Evolutionary conservation across 1,139 yeast species (phyloP).

Genomic region (Pichia sp.): DNA sequence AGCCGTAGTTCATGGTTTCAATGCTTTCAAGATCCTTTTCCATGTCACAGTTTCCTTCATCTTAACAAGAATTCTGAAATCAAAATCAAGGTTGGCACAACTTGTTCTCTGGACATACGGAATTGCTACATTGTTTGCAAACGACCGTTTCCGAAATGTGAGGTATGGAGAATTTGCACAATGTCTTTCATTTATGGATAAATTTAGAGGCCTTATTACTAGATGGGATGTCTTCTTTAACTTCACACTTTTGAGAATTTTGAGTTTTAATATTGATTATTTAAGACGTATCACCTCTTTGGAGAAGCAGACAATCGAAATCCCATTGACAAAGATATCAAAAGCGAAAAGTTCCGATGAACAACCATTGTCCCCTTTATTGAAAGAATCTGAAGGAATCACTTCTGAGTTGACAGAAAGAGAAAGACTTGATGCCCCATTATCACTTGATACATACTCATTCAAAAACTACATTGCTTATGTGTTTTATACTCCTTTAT

Average conservation of each 20-base stretch:
- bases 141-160: constrained; percentile 56
- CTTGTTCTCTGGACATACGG: constrained; percentile 69
- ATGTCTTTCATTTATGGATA: constrained; percentile 44
- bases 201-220: constrained; percentile 65
- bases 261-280: constrained; percentile 78
- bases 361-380: constrained; percentile 13
- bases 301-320: constrained; percentile 8
- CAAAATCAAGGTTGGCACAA: constrained; percentile 30
- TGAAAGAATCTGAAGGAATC: constrained; percentile 2
- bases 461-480: constrained; percentile 65
- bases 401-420: constrained; percentile 43
- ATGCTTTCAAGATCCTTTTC: constrained; percentile 49
- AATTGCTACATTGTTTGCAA: constrained; percentile 63
- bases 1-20: constrained; percentile 75
- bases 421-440: constrained; percentile 59
- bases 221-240: constrained; percentile 97
- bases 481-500: constrained; percentile 76
- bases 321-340: constrained; percentile 4
- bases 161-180: constrained; percentile 39
- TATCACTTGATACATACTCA: constrained; percentile 53
- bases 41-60: constrained; percentile 51
- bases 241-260: constrained; percentile 74
- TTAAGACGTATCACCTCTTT: constrained; percentile 34
- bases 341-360: constrained; percentile 19
- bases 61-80: constrained; percentile 37